Evolutionary conservation across 208 protist species (phyloP).

Genomic region (Porcisia deanei): DNA sequence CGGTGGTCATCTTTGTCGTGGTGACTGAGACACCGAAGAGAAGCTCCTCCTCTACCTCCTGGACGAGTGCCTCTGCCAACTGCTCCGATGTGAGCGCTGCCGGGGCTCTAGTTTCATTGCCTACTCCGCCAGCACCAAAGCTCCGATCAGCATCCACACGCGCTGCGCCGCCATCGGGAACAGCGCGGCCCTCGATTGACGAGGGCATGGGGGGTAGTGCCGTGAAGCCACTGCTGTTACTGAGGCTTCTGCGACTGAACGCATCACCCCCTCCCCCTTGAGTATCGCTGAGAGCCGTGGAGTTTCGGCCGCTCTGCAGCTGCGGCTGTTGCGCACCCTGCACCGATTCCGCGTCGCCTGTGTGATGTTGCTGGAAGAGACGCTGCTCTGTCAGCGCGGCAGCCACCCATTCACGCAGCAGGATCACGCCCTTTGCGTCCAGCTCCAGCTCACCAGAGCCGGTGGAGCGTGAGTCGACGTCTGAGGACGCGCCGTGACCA

Average conservation of each 20-base stretch:
- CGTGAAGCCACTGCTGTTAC: conserved; percentile 4
- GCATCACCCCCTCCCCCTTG: neutral
- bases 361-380: neutral
- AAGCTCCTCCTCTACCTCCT: conserved; percentile 34
- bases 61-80: conserved; percentile 33
- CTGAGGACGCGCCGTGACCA: neutral
- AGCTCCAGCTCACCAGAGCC: conserved; percentile 9
- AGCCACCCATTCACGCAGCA: conserved; percentile 12
- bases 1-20: neutral
- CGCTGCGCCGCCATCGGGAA: neutral
- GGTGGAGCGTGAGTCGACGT: no score
- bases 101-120: no score
- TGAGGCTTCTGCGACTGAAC: neutral
- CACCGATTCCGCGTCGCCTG: neutral
- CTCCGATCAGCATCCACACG: neutral
- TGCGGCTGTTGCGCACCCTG: neutral
- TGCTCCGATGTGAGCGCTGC: neutral
- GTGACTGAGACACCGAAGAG: conserved; percentile 20
- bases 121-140: neutral
- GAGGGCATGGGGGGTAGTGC: conserved; percentile 4
- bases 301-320: neutral
- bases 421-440: conserved; percentile 3
- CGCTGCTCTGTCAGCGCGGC: neutral
- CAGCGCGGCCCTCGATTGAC: neutral
- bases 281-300: neutral